phyloP scores from a whole-genome alignment of 208 protist genomes.

The Leishmania aethiopica region DNA sequence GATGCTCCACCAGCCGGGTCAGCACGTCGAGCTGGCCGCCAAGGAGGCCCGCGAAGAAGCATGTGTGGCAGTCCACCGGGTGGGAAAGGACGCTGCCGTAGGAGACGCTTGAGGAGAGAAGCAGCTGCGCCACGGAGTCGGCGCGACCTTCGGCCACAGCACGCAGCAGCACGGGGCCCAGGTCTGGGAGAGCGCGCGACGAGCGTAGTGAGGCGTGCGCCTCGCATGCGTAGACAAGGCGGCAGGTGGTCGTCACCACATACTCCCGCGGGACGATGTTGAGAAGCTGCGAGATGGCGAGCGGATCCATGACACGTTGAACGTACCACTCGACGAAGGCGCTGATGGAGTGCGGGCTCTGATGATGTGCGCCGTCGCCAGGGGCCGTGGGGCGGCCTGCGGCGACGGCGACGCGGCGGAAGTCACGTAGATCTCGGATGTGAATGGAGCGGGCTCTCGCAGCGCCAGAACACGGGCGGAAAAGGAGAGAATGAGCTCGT shows the following conservation, averaged over 20 bases:
- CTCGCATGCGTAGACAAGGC: slow-evolving; percentile 74
- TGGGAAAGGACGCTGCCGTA: slow-evolving; percentile 53
- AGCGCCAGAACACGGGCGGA: slow-evolving; percentile 77
- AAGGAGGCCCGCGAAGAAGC: slow-evolving; percentile 74
- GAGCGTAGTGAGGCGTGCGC: slow-evolving; percentile 37
- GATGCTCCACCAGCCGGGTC: slow-evolving; percentile 48
- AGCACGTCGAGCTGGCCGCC: slow-evolving; percentile 70
- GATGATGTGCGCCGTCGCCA: slow-evolving; percentile 1
- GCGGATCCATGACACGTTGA: slow-evolving; percentile 71
- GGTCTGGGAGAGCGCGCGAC: slow-evolving; percentile 70
- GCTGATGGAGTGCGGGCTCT: slow-evolving; percentile 49
- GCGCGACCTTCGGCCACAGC: slow-evolving; percentile 61
- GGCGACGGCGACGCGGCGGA: not conserved
- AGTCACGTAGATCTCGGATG: slow-evolving; percentile 4
- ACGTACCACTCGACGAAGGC: slow-evolving; percentile 89
- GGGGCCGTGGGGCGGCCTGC: not conserved
- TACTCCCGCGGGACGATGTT: slow-evolving; percentile 72
- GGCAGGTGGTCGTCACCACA: slow-evolving; percentile 75
- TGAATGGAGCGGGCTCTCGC: slow-evolving; percentile 36
- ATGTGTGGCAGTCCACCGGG: slow-evolving; percentile 30
- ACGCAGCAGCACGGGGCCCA: slow-evolving; percentile 68
- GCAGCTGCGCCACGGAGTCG: slow-evolving; percentile 61
- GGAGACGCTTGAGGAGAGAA: slow-evolving; percentile 63
- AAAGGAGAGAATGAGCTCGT: slow-evolving; percentile 78
- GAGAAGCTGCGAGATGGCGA: slow-evolving; percentile 80